These are phyloP conservation scores for Picochlorum sp. DNA, from an alignment of 139 green algal genomes.

Conservation along the genomic window DNA sequence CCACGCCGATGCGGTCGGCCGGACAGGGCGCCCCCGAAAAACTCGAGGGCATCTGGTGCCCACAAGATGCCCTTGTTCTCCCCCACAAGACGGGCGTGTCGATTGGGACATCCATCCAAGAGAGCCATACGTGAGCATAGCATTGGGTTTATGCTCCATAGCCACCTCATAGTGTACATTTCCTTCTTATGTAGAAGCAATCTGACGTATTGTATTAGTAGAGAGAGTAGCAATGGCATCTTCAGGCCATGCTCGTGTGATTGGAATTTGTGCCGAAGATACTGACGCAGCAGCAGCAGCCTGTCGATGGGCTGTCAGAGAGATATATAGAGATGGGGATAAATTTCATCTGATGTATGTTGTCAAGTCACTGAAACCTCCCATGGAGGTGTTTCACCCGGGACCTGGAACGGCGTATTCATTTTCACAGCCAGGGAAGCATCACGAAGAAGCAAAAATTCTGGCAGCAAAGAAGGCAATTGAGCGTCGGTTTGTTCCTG, in stretches of 20 bases:
- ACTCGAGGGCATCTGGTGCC: too few species aligned
- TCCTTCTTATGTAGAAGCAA: too few species aligned
- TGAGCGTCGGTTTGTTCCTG: slow-evolving; percentile 19
- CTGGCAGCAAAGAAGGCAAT: slow-evolving; percentile 9
- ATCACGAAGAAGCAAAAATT: slow-evolving; percentile 15
- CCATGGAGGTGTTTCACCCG: slow-evolving; percentile 22
- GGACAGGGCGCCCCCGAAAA: too few species aligned
- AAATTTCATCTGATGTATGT: slow-evolving; percentile 25
- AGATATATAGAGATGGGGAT: slow-evolving; percentile 25
- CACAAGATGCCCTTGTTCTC: too few species aligned
- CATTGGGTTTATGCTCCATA: too few species aligned
- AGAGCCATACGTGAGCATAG: too few species aligned
- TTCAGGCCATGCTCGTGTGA: not conserved
- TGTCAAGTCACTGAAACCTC: slow-evolving; percentile 17
- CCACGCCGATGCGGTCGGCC: too few species aligned
- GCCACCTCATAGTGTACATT: too few species aligned
- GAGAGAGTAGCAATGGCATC: too few species aligned
- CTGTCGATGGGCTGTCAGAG: slow-evolving; percentile 5
- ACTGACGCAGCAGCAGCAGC: slow-evolving; percentile 8
- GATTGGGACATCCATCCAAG: too few species aligned
- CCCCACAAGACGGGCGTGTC: too few species aligned
- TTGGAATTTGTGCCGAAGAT: slow-evolving; percentile 14
- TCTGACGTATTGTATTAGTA: too few species aligned
- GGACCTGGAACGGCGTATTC: slow-evolving; percentile 16
- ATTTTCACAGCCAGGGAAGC: slow-evolving; percentile 11